Evolutionary conservation across 75 land plant species (phyloP).

Genomic region (Selaginella moellendorffii): DNA sequence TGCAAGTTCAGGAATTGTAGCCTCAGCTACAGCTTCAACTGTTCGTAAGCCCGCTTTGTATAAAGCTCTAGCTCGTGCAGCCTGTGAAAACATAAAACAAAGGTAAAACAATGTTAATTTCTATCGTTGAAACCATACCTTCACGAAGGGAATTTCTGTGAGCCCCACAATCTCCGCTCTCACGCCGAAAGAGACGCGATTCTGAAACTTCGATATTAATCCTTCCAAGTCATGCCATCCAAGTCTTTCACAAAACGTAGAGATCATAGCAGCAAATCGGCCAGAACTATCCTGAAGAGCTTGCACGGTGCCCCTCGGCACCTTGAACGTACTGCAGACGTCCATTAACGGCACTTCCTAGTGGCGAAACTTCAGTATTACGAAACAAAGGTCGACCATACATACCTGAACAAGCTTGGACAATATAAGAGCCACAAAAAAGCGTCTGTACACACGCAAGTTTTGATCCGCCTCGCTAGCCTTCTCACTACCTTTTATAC

Average conservation of each 20-base stretch:
- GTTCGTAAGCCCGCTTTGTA: conserved; percentile 92
- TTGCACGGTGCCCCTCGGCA: conserved; percentile 95
- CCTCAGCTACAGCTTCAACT: conserved; percentile 86
- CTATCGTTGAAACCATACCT: no score
- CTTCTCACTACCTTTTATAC: conserved; percentile 26
- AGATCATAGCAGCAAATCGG: conserved; percentile 91
- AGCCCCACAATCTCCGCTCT: conserved; percentile 94
- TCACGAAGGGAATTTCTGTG: conserved; percentile 83
- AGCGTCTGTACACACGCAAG: conserved; percentile 72
- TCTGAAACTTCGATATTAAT: conserved; percentile 88
- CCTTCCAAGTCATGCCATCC: conserved; percentile 95
- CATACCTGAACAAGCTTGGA: conserved; percentile 83
- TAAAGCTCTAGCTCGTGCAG: conserved; percentile 84
- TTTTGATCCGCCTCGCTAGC: conserved; percentile 37
- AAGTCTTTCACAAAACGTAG: conserved; percentile 89
- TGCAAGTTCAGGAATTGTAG: conserved; percentile 52
- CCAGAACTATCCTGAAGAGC: conserved; percentile 95
- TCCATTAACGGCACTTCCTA: conserved; percentile 80
- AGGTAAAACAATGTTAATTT: no score
- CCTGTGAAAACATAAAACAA: no score
- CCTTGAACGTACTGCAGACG: conserved; percentile 85
- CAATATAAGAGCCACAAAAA: conserved; percentile 84
- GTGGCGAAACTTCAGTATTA: no score
- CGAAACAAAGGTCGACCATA: no score
- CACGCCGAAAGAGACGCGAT: conserved; percentile 96